phyloP scores from a whole-genome alignment of 1,284 basidiomycete genomes.

The Cerioporus squamosus region DNA sequence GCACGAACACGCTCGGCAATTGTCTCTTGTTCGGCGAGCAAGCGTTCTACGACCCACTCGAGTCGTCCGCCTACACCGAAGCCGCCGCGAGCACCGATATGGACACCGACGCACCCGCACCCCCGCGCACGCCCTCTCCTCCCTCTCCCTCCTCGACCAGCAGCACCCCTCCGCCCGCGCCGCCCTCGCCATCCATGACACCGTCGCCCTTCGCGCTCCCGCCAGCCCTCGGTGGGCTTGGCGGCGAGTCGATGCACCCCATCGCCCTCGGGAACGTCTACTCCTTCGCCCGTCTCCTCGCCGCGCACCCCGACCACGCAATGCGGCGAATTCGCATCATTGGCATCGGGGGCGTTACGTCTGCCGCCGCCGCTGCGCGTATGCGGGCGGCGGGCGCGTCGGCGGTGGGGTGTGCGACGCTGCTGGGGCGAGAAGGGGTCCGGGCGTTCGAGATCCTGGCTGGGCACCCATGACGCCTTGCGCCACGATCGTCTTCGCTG shows the following conservation, averaged over 20 bases:
- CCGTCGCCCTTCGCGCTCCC: conserved; percentile 55
- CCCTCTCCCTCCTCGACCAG: conserved; percentile 9
- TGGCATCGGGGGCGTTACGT: conserved; percentile 80
- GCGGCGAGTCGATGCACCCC: conserved; percentile 75
- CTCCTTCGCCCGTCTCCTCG: conserved; percentile 58
- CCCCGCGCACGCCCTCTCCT: conserved; percentile 5
- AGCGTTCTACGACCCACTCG: conserved; percentile 23
- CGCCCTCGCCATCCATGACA: conserved; percentile 8
- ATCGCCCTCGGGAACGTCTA: conserved; percentile 76
- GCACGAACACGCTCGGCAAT: conserved; percentile 80
- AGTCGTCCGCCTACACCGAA: background rate
- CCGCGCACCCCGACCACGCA: conserved; percentile 41
- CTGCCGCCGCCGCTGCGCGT: conserved; percentile 55
- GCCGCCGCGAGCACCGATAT: conserved; percentile 6
- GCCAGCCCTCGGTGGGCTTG: conserved; percentile 69
- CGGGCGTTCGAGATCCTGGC: conserved; percentile 55
- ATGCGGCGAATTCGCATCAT: conserved; percentile 61
- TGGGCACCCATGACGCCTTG: conserved; percentile 9
- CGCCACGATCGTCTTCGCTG: too few relatives aligned
- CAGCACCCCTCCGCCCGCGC: conserved; percentile 11
- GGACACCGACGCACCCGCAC: conserved; percentile 13
- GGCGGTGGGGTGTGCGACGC: conserved; percentile 75
- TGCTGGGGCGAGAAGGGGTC: conserved; percentile 70
- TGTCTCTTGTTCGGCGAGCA: conserved; percentile 66
- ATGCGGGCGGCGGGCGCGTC: conserved; percentile 75